A percentile compares a stretch with the other conserved stretches of the same genome.
Evolutionary conservation across 768 basidiomycete genomes (phyloP).

Genomic region (Mycena galopus): DNA sequence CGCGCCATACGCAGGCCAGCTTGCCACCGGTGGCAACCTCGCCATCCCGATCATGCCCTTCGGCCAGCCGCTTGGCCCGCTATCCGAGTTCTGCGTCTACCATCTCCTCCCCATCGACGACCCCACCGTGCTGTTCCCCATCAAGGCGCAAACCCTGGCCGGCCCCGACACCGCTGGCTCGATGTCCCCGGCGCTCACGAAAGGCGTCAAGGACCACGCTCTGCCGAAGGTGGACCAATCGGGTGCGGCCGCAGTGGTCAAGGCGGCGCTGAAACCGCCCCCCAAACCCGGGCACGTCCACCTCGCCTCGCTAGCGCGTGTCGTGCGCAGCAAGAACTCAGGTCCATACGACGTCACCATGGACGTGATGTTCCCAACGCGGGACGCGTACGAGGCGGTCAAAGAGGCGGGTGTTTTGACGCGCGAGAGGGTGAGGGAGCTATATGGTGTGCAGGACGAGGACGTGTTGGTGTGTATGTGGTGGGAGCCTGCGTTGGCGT

Average conservation of each 20-base stretch:
- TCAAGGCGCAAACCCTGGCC: not conserved
- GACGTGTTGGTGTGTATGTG: not conserved
- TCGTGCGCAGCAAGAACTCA: not conserved
- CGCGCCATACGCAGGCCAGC: not conserved
- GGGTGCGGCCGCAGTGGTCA: not conserved
- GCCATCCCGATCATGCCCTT: not conserved
- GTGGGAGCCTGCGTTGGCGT: not conserved
- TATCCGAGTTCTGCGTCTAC: not conserved
- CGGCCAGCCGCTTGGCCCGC: not conserved
- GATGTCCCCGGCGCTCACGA: not conserved
- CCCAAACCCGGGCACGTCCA: not conserved
- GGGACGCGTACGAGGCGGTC: not conserved
- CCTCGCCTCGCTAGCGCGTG: not conserved
- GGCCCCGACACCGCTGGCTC: not conserved
- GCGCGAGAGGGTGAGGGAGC: not conserved
- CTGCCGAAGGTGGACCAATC: not conserved
- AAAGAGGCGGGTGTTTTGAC: not conserved
- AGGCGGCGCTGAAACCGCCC: not conserved
- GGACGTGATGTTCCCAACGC: not conserved
- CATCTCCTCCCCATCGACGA: not conserved
- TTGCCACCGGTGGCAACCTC: not conserved
- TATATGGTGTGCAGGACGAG: not conserved
- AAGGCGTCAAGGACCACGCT: not conserved
- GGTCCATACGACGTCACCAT: not conserved
- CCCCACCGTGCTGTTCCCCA: not conserved